Evolutionary conservation across 768 basidiomycete species (phyloP), one percentile per base, ranked within the genome.

Genomic region (Amanita rubescens): DNA sequence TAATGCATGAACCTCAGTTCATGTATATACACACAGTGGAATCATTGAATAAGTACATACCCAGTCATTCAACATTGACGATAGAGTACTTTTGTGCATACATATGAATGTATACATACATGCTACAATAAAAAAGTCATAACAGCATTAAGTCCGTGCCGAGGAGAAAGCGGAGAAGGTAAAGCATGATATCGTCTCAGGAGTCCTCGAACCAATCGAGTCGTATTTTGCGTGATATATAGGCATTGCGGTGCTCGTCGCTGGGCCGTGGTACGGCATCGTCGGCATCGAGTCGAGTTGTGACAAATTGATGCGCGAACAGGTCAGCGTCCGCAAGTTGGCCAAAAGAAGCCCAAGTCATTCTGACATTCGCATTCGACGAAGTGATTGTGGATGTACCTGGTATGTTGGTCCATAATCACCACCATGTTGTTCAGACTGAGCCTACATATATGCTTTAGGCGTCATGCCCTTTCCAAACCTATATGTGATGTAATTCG

Each of bases 391-490:
- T 5, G n/a, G n/a, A 38, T 75, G 30, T 57, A 89, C 87, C 75
- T 84, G 17, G 86, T 86, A 63, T 89, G 90, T 55, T 85, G 83
- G 58, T 92, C 89, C 85, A 90, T 84, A 64, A 92, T 88, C 49
- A 87, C 76, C 3, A 84, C 85, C 84, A 90, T 87, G 56, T 79
- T 83, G 55, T 75, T 77, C 74, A 80, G 70, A 69, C 82, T 83
- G 42, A 91, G 73, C 33, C n/a, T 87, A n/a, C n/a, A n/a, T 74
- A 67, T 92, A 91, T 12, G 84, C 81, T 73, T 88, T 87, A 54
- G 88, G 89, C 76, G 85, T 89, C 81, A 90, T 83, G 55, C 90
- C 89, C 72, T 90, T 91, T 9, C 88, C 88, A 65, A 91, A 91
- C 49, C 89, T 76, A 65, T 90, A 90, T 19, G 88, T 91, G 64